A percentile compares a stretch with the other conserved stretches of the same genome.
These are phyloP conservation scores for Ganoderma lingzhi DNA, from an alignment of 1,284 basidiomycete genomes.

Conservation along the genomic window DNA sequence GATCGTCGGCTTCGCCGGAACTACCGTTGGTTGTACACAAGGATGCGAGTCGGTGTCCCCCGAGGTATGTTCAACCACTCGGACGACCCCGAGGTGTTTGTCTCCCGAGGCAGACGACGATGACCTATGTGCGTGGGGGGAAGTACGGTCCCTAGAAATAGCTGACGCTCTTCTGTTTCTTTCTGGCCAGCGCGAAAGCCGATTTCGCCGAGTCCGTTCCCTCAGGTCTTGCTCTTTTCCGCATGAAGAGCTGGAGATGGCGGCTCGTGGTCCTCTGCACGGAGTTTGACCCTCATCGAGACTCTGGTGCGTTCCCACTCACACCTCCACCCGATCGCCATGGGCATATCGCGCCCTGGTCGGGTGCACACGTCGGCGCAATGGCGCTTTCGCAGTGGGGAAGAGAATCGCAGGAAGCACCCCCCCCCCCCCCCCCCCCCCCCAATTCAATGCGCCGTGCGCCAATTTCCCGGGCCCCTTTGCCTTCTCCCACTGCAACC, in stretches of 20 bases:
- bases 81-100: neutral
- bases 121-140: too few relatives aligned
- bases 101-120: too few relatives aligned
- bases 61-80: neutral
- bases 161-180: neutral
- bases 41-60: neutral
- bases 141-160: neutral
- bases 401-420: neutral
- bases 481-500: constrained; percentile 3
- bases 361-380: neutral
- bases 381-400: neutral
- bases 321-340: neutral
- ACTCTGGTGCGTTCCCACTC: neutral
- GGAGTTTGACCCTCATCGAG: neutral
- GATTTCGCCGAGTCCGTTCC: neutral
- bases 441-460: neutral
- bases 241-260: neutral
- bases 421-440: too few relatives aligned
- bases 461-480: neutral
- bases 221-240: neutral
- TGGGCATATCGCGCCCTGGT: neutral
- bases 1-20: too few relatives aligned
- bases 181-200: neutral
- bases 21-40: too few relatives aligned
- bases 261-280: neutral